Percentiles rank a stretch among this genome's conserved stretches.
phyloP scores from a whole-genome alignment of 257 asterid genomes.

The Petunia secreta region DNA sequence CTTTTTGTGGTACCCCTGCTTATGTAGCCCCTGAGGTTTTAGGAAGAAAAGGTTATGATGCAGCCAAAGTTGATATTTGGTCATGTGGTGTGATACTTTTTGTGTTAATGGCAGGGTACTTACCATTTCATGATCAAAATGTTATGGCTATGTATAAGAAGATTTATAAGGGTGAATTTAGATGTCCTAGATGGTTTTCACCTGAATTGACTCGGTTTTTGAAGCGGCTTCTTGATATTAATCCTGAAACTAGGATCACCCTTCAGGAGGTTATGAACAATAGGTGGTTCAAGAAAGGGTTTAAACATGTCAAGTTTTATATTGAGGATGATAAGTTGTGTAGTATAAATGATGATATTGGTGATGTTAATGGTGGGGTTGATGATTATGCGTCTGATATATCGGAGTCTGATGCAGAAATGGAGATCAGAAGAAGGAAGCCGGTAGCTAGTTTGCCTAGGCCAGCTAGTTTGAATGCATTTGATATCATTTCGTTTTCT shows the following conservation, averaged over 20 bases:
- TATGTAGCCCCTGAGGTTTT: conserved; percentile 96
- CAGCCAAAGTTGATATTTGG: conserved; percentile 94
- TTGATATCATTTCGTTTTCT: conserved; percentile 87
- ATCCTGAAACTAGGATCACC: conserved; percentile 68
- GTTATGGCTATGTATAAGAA: conserved; percentile 93
- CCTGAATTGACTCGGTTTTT: conserved; percentile 59
- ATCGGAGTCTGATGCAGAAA: conserved; percentile 74
- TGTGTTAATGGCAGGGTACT: conserved; percentile 89
- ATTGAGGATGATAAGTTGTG: conserved; percentile 86
- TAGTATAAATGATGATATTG: conserved; percentile 48
- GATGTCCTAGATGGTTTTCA: conserved; percentile 96
- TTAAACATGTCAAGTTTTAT: conserved; percentile 66
- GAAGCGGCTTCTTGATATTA: conserved; percentile 56
- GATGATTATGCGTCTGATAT: conserved; percentile 57
- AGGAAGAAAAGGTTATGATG: conserved; percentile 83
- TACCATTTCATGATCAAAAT: conserved; percentile 90
- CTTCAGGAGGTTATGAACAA: conserved; percentile 65
- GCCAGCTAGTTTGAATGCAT: conserved; percentile 94
- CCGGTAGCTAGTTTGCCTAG: conserved; percentile 48
- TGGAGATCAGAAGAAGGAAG: conserved; percentile 51
- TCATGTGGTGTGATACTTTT: conserved; percentile 91
- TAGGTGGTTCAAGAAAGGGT: conserved; percentile 69
- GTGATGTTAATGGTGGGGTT: conserved; percentile 17
- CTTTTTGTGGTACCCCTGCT: conserved; percentile 94
- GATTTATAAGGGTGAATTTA: conserved; percentile 83